These are phyloP conservation scores for Kluyveromyces nonfermentans DNA, from an alignment of 805 yeast genomes.

Conservation along the genomic window DNA sequence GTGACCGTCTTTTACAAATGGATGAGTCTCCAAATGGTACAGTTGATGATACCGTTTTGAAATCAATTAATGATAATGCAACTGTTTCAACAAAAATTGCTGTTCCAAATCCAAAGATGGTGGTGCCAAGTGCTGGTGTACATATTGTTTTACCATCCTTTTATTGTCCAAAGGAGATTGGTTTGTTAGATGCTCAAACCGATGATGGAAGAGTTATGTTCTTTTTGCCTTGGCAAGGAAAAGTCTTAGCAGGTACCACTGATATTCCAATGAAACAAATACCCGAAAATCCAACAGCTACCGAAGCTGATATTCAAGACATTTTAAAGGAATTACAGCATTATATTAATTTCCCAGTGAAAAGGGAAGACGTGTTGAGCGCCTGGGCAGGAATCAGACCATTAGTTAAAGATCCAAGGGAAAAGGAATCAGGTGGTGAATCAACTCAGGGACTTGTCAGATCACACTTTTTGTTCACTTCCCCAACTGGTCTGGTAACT, in stretches of 20 bases:
- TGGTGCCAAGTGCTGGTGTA: constrained; percentile 91
- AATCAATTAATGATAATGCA: constrained; percentile 13
- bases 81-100: constrained; percentile 26
- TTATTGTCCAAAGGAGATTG: constrained; percentile 81
- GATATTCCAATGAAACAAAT: constrained; percentile 73
- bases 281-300: constrained; percentile 71
- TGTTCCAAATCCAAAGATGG: constrained; percentile 54
- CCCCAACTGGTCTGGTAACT: constrained; percentile 71
- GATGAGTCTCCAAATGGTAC: constrained; percentile 61
- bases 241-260: constrained; percentile 93
- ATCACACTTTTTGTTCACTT: constrained; percentile 68
- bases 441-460: constrained; percentile 86
- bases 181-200: constrained; percentile 84
- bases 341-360: constrained; percentile 80
- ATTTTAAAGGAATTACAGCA: constrained; percentile 81
- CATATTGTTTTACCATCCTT: constrained; percentile 87
- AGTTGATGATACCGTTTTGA: constrained; percentile 42
- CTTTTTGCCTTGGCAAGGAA: constrained; percentile 97
- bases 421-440: constrained; percentile 34
- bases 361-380: constrained; percentile 81
- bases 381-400: constrained; percentile 99
- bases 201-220: constrained; percentile 95
- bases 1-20: constrained; percentile 79
- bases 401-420: constrained; percentile 72
- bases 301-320: constrained; percentile 82